These are phyloP conservation scores for Perilla frutescens DNA, from an alignment of 257 asterid genomes.

Conservation along the genomic window DNA sequence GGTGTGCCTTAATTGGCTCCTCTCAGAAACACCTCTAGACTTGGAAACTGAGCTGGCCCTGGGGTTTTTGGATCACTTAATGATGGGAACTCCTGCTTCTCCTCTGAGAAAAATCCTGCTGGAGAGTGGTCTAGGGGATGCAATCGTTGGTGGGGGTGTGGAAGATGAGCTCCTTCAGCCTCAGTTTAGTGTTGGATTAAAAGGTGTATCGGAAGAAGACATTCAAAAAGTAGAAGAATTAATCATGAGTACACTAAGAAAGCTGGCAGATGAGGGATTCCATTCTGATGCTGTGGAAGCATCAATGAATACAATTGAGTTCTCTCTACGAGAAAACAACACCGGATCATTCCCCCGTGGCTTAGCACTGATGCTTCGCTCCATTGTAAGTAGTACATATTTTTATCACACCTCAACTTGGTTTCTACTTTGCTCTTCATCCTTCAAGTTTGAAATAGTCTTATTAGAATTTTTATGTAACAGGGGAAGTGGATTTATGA, in stretches of 20 bases:
- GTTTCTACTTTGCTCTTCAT: conserved; percentile 19
- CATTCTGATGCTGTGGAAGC: conserved; percentile 95
- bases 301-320: conserved; percentile 97
- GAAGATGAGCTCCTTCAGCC: conserved; percentile 99
- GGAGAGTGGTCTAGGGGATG: conserved; percentile 97
- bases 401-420: conserved; percentile 26
- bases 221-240: conserved; percentile 78
- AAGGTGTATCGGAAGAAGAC: conserved; percentile 90
- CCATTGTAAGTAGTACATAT: conserved; percentile 63
- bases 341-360: conserved; percentile 99
- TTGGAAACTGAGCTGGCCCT: conserved; percentile 92
- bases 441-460: conserved; percentile 31
- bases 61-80: conserved; percentile 87
- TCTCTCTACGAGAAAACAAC: conserved; percentile 96
- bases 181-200: conserved; percentile 93
- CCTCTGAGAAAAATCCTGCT: conserved; percentile 91
- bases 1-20: conserved; percentile 97
- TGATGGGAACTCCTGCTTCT: conserved; percentile 98
- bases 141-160: conserved; percentile 96
- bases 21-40: conserved; percentile 87
- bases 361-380: conserved; percentile 92
- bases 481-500: conserved; percentile 99
- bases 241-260: conserved; percentile 60
- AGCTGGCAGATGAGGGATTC: conserved; percentile 89
- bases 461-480: conserved; percentile 28